phyloP scores from a whole-genome alignment of 805 yeast species.

The Teunomyces barrocoloradensis region DNA sequence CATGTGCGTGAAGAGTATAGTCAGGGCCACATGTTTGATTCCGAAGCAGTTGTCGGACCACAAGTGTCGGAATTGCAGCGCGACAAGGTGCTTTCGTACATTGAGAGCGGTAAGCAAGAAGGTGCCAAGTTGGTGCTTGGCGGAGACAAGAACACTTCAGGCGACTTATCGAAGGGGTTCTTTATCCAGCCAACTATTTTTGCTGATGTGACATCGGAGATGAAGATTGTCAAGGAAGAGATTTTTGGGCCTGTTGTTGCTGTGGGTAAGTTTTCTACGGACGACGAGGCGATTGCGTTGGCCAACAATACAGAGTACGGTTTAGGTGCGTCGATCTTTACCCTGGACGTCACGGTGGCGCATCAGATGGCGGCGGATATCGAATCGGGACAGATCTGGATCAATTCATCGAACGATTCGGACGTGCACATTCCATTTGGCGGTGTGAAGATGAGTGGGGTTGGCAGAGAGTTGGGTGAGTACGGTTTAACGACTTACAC shows the following conservation, averaged over 20 bases:
- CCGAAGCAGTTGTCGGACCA: constrained; percentile 55
- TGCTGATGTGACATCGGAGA: constrained; percentile 61
- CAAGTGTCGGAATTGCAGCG: constrained; percentile 56
- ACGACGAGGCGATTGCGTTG: constrained; percentile 62
- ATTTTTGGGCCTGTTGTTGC: constrained; percentile 86
- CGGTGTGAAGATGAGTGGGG: constrained; percentile 38
- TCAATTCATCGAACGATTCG: constrained; percentile 45
- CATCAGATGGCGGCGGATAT: constrained; percentile 57
- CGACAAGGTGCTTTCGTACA: constrained; percentile 45
- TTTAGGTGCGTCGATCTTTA: constrained; percentile 78
- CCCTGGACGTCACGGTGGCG: constrained; percentile 63
- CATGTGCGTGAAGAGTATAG: constrained; percentile 49
- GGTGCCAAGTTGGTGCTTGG: constrained; percentile 43
- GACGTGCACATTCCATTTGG: constrained; percentile 40
- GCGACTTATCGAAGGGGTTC: constrained; percentile 50
- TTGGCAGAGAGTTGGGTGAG: constrained; percentile 43
- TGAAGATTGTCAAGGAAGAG: constrained; percentile 73
- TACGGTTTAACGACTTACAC: constrained; percentile 36
- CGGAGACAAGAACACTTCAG: constrained; percentile 40
- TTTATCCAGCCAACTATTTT: constrained; percentile 76
- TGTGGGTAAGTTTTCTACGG: constrained; percentile 60
- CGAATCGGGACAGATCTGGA: constrained; percentile 46
- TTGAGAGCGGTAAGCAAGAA: constrained; percentile 44
- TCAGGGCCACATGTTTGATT: constrained; percentile 55
- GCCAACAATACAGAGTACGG: constrained; percentile 80